phyloP scores from a whole-genome alignment of 176 grass and related monocot species.

The Raddia guianensis region DNA sequence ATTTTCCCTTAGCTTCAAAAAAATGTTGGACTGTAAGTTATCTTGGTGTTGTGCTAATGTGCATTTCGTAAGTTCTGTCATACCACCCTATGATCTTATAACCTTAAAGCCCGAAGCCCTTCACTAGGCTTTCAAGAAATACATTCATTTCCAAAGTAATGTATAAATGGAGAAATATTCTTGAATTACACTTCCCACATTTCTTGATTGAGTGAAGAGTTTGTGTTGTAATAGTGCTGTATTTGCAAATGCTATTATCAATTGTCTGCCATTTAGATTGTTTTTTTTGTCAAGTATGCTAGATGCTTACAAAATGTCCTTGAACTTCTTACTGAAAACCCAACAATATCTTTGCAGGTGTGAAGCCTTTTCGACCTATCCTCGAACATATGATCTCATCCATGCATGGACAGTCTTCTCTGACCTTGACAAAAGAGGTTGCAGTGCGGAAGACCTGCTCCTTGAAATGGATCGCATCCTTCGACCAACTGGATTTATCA shows the following conservation, averaged over 20 bases:
- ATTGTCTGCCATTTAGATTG: conserved; percentile 13
- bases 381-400: conserved; percentile 96
- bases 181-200: conserved; percentile 1
- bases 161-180: not conserved
- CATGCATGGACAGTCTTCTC: conserved; percentile 98
- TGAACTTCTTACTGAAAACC: conserved; percentile 8
- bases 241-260: conserved; percentile 5
- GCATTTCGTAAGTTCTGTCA: not conserved
- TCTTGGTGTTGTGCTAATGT: conserved; percentile 15
- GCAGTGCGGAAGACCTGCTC: conserved; percentile 93
- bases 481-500: conserved; percentile 81
- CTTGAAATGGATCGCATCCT: conserved; percentile 95
- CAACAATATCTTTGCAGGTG: conserved; percentile 65
- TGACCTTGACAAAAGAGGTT: conserved; percentile 85
- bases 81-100: not conserved
- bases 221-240: not conserved
- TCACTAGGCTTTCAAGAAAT: conserved; percentile 32
- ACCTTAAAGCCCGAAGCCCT: conserved; percentile 5
- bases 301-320: not conserved
- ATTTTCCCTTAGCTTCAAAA: conserved; percentile 16
- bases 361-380: conserved; percentile 96
- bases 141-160: not conserved
- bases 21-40: not conserved
- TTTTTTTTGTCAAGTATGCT: not conserved
- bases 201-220: conserved; percentile 23